Evolutionary conservation across 441 rosid genomes (phyloP).

Genomic region (Dalechampia spathulata): DNA sequence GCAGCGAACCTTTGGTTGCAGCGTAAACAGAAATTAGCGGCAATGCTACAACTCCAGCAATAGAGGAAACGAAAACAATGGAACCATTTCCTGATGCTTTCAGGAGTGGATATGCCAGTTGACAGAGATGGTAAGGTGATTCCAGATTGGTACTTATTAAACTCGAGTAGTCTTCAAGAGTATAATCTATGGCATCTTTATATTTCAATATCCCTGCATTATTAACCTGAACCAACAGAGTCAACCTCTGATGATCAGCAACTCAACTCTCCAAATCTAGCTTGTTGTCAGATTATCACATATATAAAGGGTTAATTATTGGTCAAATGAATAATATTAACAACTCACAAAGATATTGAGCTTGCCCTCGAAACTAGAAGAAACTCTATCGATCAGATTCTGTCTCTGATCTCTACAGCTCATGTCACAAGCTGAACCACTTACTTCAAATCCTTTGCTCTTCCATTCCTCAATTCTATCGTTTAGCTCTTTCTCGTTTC

Average conservation of each 20-base stretch:
- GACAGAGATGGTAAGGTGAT: conserved; percentile 60
- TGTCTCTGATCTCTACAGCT: conserved; percentile 36
- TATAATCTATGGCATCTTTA: conserved; percentile 59
- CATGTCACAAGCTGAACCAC: conserved; percentile 52
- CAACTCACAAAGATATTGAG: conserved; percentile 54
- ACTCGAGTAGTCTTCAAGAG: conserved; percentile 40
- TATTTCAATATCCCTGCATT: conserved; percentile 71
- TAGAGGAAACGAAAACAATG: conserved; percentile 62
- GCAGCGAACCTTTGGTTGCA: conserved; percentile 55
- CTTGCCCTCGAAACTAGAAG: conserved; percentile 40
- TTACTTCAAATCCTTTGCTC: conserved; percentile 30
- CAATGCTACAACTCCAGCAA: conserved; percentile 60
- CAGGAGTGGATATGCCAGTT: conserved; percentile 59
- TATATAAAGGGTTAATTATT: no score
- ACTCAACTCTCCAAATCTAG: no score
- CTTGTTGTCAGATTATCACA: no score
- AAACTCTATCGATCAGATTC: conserved; percentile 33
- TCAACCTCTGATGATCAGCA: no score
- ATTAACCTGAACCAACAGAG: conserved; percentile 34
- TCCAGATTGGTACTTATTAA: conserved; percentile 62
- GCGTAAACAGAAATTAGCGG: conserved; percentile 61
- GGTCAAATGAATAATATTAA: not conserved
- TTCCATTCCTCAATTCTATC: conserved; percentile 39
- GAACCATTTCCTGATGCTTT: conserved; percentile 44
- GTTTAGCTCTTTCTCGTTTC: conserved; percentile 41